Evolutionary conservation across 495 filamentous ascomycete species (phyloP), one percentile per base, ranked within the genome.

Genomic region (Neurospora sp.): DNA sequence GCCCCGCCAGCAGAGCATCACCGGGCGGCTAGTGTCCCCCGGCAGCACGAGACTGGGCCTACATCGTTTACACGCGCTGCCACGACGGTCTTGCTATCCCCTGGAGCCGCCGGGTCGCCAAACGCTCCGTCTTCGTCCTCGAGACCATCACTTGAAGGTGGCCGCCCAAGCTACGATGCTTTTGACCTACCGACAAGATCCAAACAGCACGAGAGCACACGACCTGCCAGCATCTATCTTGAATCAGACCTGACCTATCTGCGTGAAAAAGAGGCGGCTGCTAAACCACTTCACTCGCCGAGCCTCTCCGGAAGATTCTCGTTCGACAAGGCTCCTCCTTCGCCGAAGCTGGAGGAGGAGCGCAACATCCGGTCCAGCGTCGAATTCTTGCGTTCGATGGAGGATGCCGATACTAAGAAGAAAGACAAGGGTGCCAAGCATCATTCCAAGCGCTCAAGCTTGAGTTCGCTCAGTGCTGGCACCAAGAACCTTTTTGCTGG

Each of bases 401-500:
- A 98, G 79, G 86, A 87, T 42, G 81, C 84, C 4, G 89, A 90
- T 42, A 88, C 90, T 75, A 90, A 89, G 69, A 90, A 91, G 75
- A 93, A 94, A 75, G 88, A 93, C 16, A 85, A 84, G 68, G 87
- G 86, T 74, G 83, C 82, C 69, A 94, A 92, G 73, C 93, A 97
- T 76, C 93, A 97, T 76, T 82, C 81, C 65, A 98, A 98, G 78
- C 91, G 94, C 41, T 85, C 91, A 27, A 97, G 93, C 79, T 84
- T 99, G 71, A 90, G 91, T 16, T 93, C 90, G 1, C 84, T 96
- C 39, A 75, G 78, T 7, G 90, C 92, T 2, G 91, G 92, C 39
- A 91, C 92, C 71, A 97, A 97, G 80, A 92, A 87, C n/a, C 87
- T 97, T 45, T 86, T 99, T 35, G 90, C 90, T 37, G 93, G 94